Evolutionary conservation across 192 early-diverging fungal species (phyloP).

Genomic region (Backusella psychrophila): DNA sequence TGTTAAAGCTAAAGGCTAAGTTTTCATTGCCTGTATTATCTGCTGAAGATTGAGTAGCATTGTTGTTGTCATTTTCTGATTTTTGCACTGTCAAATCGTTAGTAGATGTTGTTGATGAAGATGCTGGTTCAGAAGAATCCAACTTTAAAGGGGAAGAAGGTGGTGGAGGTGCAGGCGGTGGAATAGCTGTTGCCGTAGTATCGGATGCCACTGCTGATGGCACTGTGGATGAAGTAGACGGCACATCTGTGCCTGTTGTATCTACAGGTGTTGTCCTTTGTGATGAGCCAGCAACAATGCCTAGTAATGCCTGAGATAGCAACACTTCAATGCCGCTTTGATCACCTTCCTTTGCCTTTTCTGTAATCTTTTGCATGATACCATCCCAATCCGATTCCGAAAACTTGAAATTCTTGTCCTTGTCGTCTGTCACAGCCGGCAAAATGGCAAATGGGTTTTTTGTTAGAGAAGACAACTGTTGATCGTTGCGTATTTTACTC

Average conservation of each 20-base stretch:
- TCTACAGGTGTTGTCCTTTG: not conserved
- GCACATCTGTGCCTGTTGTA: not conserved
- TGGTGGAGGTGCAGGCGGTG: not conserved
- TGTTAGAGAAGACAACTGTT: not conserved
- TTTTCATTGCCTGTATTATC: not conserved
- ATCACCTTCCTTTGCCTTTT: constrained; percentile 20
- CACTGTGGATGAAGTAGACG: not conserved
- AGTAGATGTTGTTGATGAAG: not conserved
- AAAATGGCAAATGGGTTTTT: not conserved
- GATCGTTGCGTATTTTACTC: constrained; percentile 17
- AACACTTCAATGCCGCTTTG: constrained; percentile 15
- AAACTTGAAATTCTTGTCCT: constrained; percentile 8
- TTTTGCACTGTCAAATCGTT: not conserved
- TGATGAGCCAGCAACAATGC: constrained; percentile 8
- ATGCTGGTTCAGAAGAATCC: not conserved
- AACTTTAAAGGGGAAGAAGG: not conserved
- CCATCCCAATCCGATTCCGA: constrained; percentile 27
- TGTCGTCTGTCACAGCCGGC: not conserved
- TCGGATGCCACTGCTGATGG: not conserved
- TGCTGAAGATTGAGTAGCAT: not conserved
- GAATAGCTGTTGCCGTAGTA: not conserved
- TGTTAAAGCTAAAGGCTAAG: not conserved
- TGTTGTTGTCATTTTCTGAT: not conserved
- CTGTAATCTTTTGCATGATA: constrained; percentile 25
- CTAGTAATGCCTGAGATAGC: constrained; percentile 16